Evolutionary conservation across 2,329 filamentous ascomycete species (phyloP), one percentile per base, ranked within the genome.

Genomic region (Chalaropsis ovoidea): DNA sequence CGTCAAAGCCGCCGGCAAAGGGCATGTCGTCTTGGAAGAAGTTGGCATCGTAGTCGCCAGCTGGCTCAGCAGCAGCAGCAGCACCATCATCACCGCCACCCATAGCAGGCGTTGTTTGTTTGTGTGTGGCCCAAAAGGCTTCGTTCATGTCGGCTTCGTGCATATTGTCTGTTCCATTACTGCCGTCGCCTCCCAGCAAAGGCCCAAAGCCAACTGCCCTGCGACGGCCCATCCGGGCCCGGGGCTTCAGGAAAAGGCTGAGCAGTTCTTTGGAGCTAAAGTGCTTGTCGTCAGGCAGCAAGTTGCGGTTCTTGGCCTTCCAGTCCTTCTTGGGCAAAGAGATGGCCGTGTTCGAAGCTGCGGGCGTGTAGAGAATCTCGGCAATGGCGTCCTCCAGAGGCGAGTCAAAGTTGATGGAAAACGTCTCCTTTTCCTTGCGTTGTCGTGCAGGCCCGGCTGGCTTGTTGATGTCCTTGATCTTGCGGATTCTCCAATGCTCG

Each of bases 401-500:
- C 0, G 88, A 84, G 8, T 81, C 77, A 73, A 99, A 99, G 75
- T 97, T 88, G 68, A 99, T 95, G 72, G 94, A 88, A 72, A 99
- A 99, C 0, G 89, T 88, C 73, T 96, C 93, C 76, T 96, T 99
- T 75, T 97, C 94, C 75, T 96, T 97, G 69, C 91, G 84, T 71
- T 86, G 84, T 69, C 82, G 86, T 72, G 75, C 82, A 71, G 71
- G 77, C 15, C 82, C 79, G 8, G 82, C 78, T 7, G 84, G 80
- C 75, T 92, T 91, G 71, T 80, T 82, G 72, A 81, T 77, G 69
- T 87, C 85, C 72, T 97, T 97, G 75, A 99, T 94, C 72, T 91
- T 90, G 69, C 89, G 84, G 73, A 99, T 97, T 70, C 93, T 87
- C 94, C 94, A 99, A 76, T 99, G 94, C 74, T 97, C 94, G n/a